Conservation (phyloP, 176 grass and related monocot species). For the Thalia dealbata region DNA sequence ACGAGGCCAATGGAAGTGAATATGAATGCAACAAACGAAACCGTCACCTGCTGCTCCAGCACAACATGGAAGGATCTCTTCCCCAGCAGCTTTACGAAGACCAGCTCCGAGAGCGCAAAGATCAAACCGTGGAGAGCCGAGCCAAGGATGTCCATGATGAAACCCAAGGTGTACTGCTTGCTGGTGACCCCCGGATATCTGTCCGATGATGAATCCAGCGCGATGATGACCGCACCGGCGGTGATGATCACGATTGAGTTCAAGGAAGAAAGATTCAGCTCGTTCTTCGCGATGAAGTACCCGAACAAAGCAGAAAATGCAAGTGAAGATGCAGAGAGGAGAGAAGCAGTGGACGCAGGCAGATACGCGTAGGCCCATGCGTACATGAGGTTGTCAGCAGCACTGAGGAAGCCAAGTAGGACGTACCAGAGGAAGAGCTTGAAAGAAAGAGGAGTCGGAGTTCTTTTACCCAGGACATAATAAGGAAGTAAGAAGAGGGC, state of each 20-base stretch:
- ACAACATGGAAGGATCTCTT: constrained; percentile 71
- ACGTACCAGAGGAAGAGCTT: constrained; percentile 48
- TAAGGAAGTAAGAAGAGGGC: constrained; percentile 37
- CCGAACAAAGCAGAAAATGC: constrained; percentile 69
- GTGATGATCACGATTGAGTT: constrained; percentile 77
- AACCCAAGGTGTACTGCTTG: constrained; percentile 50
- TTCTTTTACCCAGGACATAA: constrained; percentile 32
- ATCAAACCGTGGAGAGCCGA: constrained; percentile 88
- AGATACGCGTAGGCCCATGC: constrained; percentile 86
- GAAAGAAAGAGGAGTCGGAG: constrained; percentile 35
- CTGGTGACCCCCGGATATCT: constrained; percentile 42
- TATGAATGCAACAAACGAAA: constrained; percentile 57
- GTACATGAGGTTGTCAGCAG: constrained; percentile 81
- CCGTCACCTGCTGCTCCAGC: constrained; percentile 80
- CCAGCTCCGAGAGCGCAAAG: constrained; percentile 83
- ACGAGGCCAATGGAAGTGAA: constrained; percentile 63
- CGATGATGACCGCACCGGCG: constrained; percentile 46
- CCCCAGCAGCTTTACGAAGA: constrained; percentile 45
- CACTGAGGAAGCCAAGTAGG: constrained; percentile 70
- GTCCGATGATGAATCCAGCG: constrained; percentile 65
- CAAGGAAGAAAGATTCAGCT: constrained; percentile 35
- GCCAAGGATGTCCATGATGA: constrained; percentile 55
- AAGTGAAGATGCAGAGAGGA: constrained; percentile 70
- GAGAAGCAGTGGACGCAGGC: constrained; percentile 76
- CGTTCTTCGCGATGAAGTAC: constrained; percentile 55